A percentile compares a stretch with the other conserved stretches of the same genome.
Evolutionary conservation across 371 early-diverging fungal genomes (phyloP).

Genomic region (Mortierella sp.): DNA sequence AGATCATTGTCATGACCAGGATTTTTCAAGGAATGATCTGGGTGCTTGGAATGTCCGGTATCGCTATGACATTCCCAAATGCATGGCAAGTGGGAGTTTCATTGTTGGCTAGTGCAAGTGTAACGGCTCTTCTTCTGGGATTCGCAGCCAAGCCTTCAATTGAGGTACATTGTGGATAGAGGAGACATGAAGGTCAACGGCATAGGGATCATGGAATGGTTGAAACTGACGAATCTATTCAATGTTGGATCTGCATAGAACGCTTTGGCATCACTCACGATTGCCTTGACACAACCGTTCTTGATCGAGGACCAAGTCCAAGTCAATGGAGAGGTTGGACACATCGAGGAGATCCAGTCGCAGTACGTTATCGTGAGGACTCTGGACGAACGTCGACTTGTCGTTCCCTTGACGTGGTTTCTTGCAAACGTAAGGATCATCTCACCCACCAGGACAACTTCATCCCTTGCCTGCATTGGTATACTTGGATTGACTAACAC

Average conservation of each 20-base stretch:
- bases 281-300: slow-evolving; percentile 57
- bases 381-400: slow-evolving; percentile 48
- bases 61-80: slow-evolving; percentile 56
- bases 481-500: background rate
- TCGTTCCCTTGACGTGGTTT: slow-evolving; percentile 55
- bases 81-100: slow-evolving; percentile 56
- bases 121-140: slow-evolving; percentile 52
- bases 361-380: slow-evolving; percentile 55
- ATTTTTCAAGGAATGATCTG: slow-evolving; percentile 50
- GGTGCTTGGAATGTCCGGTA: slow-evolving; percentile 43
- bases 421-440: slow-evolving; percentile 34
- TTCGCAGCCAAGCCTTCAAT: slow-evolving; percentile 54
- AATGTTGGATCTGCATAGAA: slow-evolving; percentile 18
- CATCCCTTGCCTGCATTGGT: too few relatives aligned
- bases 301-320: slow-evolving; percentile 53
- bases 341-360: slow-evolving; percentile 55
- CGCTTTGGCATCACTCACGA: slow-evolving; percentile 53
- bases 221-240: background rate
- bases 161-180: slow-evolving; percentile 26
- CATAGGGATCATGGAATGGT: background rate
- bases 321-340: slow-evolving; percentile 45
- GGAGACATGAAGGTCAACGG: background rate
- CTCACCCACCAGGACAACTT: background rate
- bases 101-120: slow-evolving; percentile 56
- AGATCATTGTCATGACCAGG: slow-evolving; percentile 55